Percentiles rank a stretch among this genome's conserved stretches.
phyloP scores from a whole-genome alignment of 805 yeast species.

The Candida qinlingensis region DNA sequence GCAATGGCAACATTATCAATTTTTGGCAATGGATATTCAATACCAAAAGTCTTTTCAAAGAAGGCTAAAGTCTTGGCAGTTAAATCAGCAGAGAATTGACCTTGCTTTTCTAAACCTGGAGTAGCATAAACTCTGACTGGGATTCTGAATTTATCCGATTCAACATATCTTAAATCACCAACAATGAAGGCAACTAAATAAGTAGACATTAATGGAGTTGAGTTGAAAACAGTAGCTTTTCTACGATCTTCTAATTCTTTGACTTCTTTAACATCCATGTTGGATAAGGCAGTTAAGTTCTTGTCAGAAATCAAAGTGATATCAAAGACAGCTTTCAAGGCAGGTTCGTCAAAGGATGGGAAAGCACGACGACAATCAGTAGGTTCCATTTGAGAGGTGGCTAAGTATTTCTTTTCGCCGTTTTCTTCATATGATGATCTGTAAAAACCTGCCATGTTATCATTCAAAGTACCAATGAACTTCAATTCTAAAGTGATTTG shows the following conservation, averaged over 20 bases:
- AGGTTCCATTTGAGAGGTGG: constrained; percentile 83
- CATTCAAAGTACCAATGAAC: constrained; percentile 62
- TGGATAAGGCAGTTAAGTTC: constrained; percentile 55
- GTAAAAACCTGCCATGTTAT: constrained; percentile 81
- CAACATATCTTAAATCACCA: constrained; percentile 74
- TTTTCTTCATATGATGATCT: constrained; percentile 59
- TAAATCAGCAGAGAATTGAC: constrained; percentile 65
- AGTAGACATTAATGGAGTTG: constrained; percentile 83
- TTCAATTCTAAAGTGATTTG: constrained; percentile 41
- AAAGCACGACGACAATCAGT: constrained; percentile 84
- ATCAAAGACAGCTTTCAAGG: constrained; percentile 68
- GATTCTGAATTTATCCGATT: constrained; percentile 56
- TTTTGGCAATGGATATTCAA: constrained; percentile 75
- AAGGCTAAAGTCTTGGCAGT: constrained; percentile 72
- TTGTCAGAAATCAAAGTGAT: constrained; percentile 54
- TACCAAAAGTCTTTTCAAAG: constrained; percentile 68
- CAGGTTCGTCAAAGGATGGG: constrained; percentile 84
- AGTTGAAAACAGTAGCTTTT: constrained; percentile 57
- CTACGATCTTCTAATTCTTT: constrained; percentile 36
- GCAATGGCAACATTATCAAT: constrained; percentile 79
- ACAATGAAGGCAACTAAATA: constrained; percentile 79
- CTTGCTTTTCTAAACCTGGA: constrained; percentile 68
- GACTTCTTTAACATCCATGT: constrained; percentile 59
- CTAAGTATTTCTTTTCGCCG: constrained; percentile 64
- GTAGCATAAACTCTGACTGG: constrained; percentile 82